phyloP scores from a whole-genome alignment of 208 protist genomes.

The Wallacemonas sp. region DNA sequence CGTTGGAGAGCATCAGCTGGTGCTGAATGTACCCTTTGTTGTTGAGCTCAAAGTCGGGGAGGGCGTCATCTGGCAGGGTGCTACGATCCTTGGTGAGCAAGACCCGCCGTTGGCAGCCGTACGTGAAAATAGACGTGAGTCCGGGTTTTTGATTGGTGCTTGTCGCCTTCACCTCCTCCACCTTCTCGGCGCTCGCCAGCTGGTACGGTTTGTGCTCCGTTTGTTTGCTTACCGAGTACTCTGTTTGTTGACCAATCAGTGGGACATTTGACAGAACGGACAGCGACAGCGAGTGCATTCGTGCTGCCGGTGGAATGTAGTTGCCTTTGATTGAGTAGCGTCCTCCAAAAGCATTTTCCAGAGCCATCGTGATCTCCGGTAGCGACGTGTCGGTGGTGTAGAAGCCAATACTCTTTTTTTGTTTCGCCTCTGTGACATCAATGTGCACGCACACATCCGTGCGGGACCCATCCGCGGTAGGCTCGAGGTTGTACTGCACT shows the following conservation, averaged over 20 bases:
- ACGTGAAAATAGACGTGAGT: conserved; percentile 53
- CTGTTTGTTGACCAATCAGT: conserved; percentile 66
- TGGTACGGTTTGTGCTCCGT: conserved; percentile 73
- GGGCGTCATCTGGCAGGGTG: conserved; percentile 28
- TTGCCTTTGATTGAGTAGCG: conserved; percentile 78
- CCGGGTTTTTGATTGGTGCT: conserved; percentile 53
- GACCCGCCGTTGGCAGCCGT: conserved; percentile 72
- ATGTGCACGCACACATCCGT: conserved; percentile 81
- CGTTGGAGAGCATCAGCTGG: conserved; percentile 44
- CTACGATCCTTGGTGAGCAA: conserved; percentile 53
- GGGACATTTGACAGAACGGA: conserved; percentile 82
- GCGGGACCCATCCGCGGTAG: conserved; percentile 57
- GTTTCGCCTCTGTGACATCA: conserved; percentile 65
- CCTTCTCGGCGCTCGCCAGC: conserved; percentile 55
- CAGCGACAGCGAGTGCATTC: conserved; percentile 69
- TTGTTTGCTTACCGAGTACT: conserved; percentile 72
- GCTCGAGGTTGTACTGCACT: conserved; percentile 86
- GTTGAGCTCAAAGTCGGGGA: conserved; percentile 53
- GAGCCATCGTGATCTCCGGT: conserved; percentile 68
- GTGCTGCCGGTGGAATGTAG: conserved; percentile 79
- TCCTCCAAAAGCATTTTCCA: conserved; percentile 77
- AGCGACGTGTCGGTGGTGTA: conserved; percentile 84
- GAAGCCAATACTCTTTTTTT: conserved; percentile 75
- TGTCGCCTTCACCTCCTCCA: conserved; percentile 72
- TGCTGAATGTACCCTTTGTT: conserved; percentile 78